Evolutionary conservation across 257 asterid species (phyloP), one percentile per base, ranked within the genome.

Genomic region (Fraxinus excelsior): DNA sequence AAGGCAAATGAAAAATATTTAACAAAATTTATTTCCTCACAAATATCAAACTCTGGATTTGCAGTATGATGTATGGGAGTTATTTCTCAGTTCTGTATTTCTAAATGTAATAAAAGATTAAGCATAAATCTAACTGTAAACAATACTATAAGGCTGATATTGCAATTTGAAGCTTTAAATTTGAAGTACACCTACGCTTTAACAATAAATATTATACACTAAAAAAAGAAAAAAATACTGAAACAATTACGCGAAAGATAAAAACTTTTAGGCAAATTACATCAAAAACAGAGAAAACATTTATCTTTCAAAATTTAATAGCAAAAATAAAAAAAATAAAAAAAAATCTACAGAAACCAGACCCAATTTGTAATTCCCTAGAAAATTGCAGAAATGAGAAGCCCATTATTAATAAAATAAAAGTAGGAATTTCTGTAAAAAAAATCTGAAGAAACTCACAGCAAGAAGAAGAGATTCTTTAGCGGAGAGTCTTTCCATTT

Each of bases 401-500:
- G 21, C 32, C 28, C 12, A 38, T 10, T 19, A 69, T 29, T 18
- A 67, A 53, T 37, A 32, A 32, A 25, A 49, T 2, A 66, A 19
- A 76, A 23, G 19, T 6, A 60, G 10, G 16, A 37, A 5, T 21
- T n/a, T 58, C 23, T 23, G 18, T 28, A 7, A 62, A 60, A 60
- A 60, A 8, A 71, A 2, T 71, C 18, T 12, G 35, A 37, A 62
- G 62, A 78, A 46, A 53, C 89, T 81, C 58, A 95, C 99, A 68
- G 98, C 92, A 14, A 91, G 89, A 83, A 95, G 99, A 58, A 95
- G 88, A 70, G 98, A 93, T 83, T 95, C 97, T 84, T 95, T 95
- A 67, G 99, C 98, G 37, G 98, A 86, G 49, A 95, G 91, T 68
- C 99, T 89, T 66, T 93, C 96, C 92, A 95, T 95, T 75, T 95